Evolutionary conservation across 768 basidiomycete genomes (phyloP), one percentile per base, ranked within the genome.

Genomic region (Jaapia argillacea): DNA sequence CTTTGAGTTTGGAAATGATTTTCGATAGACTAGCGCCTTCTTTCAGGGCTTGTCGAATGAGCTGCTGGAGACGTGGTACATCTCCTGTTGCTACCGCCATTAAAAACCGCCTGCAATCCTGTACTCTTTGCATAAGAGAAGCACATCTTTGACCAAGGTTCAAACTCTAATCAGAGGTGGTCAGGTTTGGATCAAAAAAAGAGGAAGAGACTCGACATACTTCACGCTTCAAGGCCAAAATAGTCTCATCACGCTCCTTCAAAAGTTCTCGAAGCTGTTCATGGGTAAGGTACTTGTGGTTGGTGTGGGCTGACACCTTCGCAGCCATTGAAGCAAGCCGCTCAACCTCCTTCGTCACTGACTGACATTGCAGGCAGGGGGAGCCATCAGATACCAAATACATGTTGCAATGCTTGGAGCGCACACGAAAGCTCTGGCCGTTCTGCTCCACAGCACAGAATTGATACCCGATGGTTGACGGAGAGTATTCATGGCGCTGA

Each of bases 21-120:
- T 35, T 44, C 22, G 44, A 41, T 0, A 49, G 20, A 14, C 54
- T 50, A 47, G 53, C 54, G 16, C 23, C 23, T 2, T 42, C 16
- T 13, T 38, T 44, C 24, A 48, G 21, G 7, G 50, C 51, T 37
- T 55, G 54, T 25, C 42, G 45, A 35, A 63, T 48, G 14, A 63
- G 50, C 10, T 54, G 56, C 18, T 54, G 53, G 6, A 63, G 46
- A 2, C 42, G 58, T 2, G 59, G 61, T 10, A 63, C 50, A 33
- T 57, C 47, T 12, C 48, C 22, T 6, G 44, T 47, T 2, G 52
- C 54, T 18, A 52, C 33, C 18, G 45, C 45, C 48, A 49, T 49
- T 13, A 48, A 4, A 25, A 49, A 49, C 10, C 47, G 40, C 22
- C 25, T 40, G 40, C 16, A 27, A 21, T 48, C 40, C 16, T 27